Evolutionary conservation across 441 rosid genomes (phyloP).

Genomic region (Iberis amara): DNA sequence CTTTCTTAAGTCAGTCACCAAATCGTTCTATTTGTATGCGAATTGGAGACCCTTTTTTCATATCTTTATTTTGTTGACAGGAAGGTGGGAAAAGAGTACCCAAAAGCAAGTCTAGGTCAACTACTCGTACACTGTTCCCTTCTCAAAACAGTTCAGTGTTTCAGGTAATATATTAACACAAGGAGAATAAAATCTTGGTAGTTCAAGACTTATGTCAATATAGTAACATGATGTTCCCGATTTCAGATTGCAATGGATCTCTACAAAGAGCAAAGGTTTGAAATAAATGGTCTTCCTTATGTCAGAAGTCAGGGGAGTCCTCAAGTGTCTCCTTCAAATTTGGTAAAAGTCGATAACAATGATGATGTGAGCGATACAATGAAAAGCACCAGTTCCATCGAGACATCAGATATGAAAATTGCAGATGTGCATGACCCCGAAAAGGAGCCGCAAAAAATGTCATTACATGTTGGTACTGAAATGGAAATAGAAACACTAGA

Average conservation of each 20-base stretch:
- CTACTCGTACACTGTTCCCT: constrained; percentile 43
- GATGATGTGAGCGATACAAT: constrained; percentile 22
- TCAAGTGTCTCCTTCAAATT: constrained; percentile 15
- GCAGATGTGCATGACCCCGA: constrained; percentile 17
- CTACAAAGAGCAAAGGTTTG: constrained; percentile 66
- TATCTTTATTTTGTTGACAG: constrained; percentile 34
- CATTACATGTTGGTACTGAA: constrained; percentile 20
- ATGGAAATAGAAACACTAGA: constrained; percentile 26
- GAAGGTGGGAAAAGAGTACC: constrained; percentile 62
- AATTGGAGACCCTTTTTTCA: neutral
- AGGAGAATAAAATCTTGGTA: neutral
- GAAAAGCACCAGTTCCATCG: constrained; percentile 20
- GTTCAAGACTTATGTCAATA: too few relatives aligned
- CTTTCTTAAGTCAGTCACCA: neutral
- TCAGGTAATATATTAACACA: constrained; percentile 45
- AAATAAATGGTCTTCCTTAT: constrained; percentile 36
- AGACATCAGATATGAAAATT: constrained; percentile 30
- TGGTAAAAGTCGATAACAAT: constrained; percentile 7
- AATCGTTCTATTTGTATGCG: neutral
- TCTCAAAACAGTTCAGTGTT: constrained; percentile 47
- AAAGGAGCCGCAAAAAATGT: constrained; percentile 26
- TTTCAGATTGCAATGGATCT: constrained; percentile 76
- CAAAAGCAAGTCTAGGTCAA: constrained; percentile 27
- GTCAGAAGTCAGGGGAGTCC: constrained; percentile 26
- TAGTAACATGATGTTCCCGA: neutral